Conservation (phyloP, 140 eudicot species). For the Ambrosia hybrid region DNA sequence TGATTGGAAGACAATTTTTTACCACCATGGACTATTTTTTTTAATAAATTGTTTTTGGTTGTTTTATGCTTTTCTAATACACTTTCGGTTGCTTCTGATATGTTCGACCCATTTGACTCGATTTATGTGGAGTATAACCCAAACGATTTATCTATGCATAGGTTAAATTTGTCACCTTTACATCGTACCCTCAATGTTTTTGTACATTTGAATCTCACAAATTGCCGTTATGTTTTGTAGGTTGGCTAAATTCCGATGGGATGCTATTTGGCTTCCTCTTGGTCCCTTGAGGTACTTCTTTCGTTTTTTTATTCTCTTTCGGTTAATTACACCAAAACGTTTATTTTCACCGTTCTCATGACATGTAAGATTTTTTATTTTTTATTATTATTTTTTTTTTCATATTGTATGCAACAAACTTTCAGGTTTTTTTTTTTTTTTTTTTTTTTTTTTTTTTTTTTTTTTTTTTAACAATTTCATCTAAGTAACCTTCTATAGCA, state of each 20-base stretch:
- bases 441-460: neutral
- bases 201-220: neutral
- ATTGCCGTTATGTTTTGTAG: conserved; percentile 39
- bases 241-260: conserved; percentile 85
- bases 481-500: neutral
- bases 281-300: conserved; percentile 69
- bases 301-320: neutral
- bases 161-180: neutral
- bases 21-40: neutral
- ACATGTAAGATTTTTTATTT: too few relatives aligned
- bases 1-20: neutral
- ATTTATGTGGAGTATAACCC: neutral
- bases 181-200: neutral
- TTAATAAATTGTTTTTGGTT: neutral
- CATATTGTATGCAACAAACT: neutral
- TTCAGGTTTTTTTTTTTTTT: neutral
- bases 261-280: conserved; percentile 82
- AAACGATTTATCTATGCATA: neutral
- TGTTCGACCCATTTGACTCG: neutral
- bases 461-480: neutral
- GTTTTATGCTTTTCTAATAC: neutral
- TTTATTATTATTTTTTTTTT: neutral
- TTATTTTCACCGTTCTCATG: too few relatives aligned
- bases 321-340: neutral
- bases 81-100: neutral